Base-by-base conservation (phyloP, 2,329 filamentous ascomycete genomes). In the Pseudogymnoascus pannorum region DNA sequence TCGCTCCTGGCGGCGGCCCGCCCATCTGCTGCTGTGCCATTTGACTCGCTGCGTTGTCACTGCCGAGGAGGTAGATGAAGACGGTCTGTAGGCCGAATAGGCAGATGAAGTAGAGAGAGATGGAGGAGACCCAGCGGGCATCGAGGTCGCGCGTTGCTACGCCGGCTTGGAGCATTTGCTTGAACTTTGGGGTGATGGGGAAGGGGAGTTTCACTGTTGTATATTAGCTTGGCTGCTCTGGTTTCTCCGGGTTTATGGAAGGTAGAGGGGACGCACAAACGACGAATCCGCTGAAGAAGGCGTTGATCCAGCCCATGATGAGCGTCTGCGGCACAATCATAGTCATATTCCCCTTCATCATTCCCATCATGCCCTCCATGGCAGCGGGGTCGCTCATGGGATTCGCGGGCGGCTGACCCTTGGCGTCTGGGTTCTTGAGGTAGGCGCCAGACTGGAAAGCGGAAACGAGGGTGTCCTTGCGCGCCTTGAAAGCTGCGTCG, bases 291-390 rank as follows among this genome's bases (percentile, higher is more conserved):
- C 91, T 95, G 71, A 99, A 99, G 73, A 97, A 99, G 0, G 94
- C 92, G 77, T 99, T 99, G 74, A 99, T 97, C 94, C 94, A 99
- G 67, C 93, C 94, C 94, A 99, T 99, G 68, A 99, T 99, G 73
- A 99, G 77, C 5, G 92, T 97, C 76, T 99, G 96, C 57, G 94
- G 94, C 62, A 99, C 91, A 79, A 99, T 97, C 94, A 97, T 99
- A 66, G 94, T 93, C 89, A 99, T 96, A 73, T 99, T 96, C 62
- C 92, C 92, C 84, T 99, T 99, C 91, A 99, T 96, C 91, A 96
- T 96, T 68, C 94, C 93, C 94, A 99, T 99, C 94, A 99, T 99
- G 68, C 92, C 93, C 73, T 99, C 95, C 94, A 99, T 99, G 62
- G 91, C 91, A 57, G 88, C 88, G 20, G 95, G 95, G 74, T 99